Evolutionary conservation across 2,329 filamentous ascomycete species (phyloP), one percentile per base, ranked within the genome.

Genomic region (Neonectria coccinea): DNA sequence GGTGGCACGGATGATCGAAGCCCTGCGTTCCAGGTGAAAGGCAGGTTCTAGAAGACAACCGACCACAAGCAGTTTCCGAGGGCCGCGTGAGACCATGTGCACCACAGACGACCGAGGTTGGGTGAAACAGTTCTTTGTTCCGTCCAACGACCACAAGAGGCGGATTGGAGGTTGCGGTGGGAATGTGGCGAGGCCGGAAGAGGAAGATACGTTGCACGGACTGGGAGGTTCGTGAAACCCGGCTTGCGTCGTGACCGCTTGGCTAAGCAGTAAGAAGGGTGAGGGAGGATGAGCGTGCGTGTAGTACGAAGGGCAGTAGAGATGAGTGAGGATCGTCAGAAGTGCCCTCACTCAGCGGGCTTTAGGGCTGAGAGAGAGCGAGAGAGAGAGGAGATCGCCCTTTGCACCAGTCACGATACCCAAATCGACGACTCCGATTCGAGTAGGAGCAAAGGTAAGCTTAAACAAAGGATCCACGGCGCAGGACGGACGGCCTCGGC

Each of bases 261-360:
- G 10, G n/a, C 29, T n/a, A 12, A 20, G n/a, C 5, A 29, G 2
- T 3, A n/a, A 31, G 11, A 9, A 12, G 5, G 29, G 29, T 7
- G 27, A 33, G 12, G n/a, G n/a, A 20, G 11, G 9, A 22, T 8
- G n/a, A 4, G 31, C 11, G n/a, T 18, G 27, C 6, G 16, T n/a
- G 29, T 18, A 16, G 29, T 18, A 16, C 45, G 45, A 31, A 10
- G 25, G 25, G 10, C 10, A 16, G 12, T 16, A 36, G 36, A n/a
- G 36, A n/a, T n/a, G 36, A n/a, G 10, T n/a, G 36, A n/a, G 10
- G 27, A 20, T 18, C 9, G 39, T n/a, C 39, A 42, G 1, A 20
- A 20, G n/a, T 20, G 27, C n/a, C 48, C 29, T 51, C 31, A 51
- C 48, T 51, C 48, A 51, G 48, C 48, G 48, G 29, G 29, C n/a